phyloP scores from a whole-genome alignment of 2,329 filamentous ascomycete species.

The Torrubiellomyces zombiae region DNA sequence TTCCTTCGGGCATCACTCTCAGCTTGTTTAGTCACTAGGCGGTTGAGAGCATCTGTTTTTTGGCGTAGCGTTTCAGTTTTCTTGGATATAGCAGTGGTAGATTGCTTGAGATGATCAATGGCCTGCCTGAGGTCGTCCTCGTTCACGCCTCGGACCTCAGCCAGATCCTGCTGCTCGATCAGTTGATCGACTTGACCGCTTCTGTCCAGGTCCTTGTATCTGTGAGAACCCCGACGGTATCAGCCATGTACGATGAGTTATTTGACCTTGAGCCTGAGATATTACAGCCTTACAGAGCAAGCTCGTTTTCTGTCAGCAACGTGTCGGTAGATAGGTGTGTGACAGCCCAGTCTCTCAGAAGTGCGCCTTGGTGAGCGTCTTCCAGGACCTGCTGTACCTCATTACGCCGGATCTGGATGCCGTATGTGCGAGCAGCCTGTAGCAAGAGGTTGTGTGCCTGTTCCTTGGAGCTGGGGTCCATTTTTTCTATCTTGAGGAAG shows the following conservation, averaged over 20 bases:
- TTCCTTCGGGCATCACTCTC: conserved; percentile 13
- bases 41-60: conserved; percentile 43
- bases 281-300: conserved; percentile 36
- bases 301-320: conserved; percentile 36
- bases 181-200: conserved; percentile 31
- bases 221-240: too few relatives aligned
- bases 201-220: conserved; percentile 32
- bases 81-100: conserved; percentile 45
- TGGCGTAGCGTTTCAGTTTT: conserved; percentile 44
- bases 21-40: conserved; percentile 25
- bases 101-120: conserved; percentile 45
- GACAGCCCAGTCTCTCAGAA: conserved; percentile 30
- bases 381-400: conserved; percentile 20
- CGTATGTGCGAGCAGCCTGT: conserved; percentile 15
- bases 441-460: conserved; percentile 17
- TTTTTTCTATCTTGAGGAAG: conserved; percentile 14
- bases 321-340: conserved; percentile 32
- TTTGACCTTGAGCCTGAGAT: too few relatives aligned
- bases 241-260: too few relatives aligned
- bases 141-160: conserved; percentile 30
- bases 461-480: conserved; percentile 12
- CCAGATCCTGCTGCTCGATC: conserved; percentile 26
- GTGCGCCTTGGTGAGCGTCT: conserved; percentile 16
- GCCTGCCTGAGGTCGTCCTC: conserved; percentile 45
- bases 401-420: conserved; percentile 16